A percentile compares a stretch with the other conserved stretches of the same genome.
These are phyloP conservation scores for Rhodomyrtus psidioides DNA, from an alignment of 441 rosid genomes.

Conservation along the genomic window DNA sequence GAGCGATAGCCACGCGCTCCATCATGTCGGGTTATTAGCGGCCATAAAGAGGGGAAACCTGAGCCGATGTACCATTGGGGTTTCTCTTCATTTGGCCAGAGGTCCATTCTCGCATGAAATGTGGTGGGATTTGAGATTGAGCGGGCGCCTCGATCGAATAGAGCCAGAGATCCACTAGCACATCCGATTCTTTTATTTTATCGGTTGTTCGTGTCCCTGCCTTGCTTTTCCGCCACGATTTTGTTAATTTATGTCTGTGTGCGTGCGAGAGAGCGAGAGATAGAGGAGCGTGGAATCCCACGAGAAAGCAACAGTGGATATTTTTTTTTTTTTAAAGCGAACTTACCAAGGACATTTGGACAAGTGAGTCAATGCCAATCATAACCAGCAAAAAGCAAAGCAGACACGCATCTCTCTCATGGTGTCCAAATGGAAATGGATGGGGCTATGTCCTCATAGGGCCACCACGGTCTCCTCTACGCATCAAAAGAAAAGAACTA, in stretches of 20 bases:
- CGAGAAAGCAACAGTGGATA: slow-evolving; percentile 22
- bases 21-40: background rate
- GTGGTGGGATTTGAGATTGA: background rate
- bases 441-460: background rate
- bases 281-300: slow-evolving; percentile 26
- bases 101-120: background rate
- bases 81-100: background rate
- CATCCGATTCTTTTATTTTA: background rate
- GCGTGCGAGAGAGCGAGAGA: background rate
- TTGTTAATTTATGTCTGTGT: background rate
- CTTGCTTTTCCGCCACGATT: background rate
- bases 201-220: background rate
- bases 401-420: background rate
- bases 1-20: background rate
- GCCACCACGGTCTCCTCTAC: background rate
- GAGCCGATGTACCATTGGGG: background rate
- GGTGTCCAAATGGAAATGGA: background rate
- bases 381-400: slow-evolving; percentile 5
- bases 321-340: too few species aligned
- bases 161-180: background rate
- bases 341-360: slow-evolving; percentile 70
- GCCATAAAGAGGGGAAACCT: background rate
- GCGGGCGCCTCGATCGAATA: background rate
- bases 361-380: slow-evolving; percentile 89
- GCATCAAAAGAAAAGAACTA: background rate